A percentile compares a stretch with the other conserved stretches of the same genome.
Conservation (phyloP, 495 filamentous ascomycete species). For the Cercophora samala region DNA sequence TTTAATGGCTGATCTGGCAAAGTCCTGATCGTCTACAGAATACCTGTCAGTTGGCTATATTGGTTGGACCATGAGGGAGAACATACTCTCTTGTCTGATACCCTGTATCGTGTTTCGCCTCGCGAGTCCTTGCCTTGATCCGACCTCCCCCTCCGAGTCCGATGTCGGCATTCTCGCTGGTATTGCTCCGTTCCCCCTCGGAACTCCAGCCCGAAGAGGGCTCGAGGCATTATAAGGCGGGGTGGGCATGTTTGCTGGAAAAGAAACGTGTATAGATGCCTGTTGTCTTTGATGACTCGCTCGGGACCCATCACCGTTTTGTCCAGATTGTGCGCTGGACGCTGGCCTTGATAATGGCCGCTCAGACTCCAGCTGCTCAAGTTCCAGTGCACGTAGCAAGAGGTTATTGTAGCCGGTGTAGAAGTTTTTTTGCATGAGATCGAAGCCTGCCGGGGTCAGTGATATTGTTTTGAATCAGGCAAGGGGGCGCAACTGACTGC, state of each 20-base stretch:
- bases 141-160: not conserved
- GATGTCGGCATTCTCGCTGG: not conserved
- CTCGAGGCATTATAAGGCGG: not conserved
- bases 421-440: constrained; percentile 28
- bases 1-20: constrained; percentile 5
- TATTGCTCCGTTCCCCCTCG: not conserved
- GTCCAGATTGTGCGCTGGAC: not conserved
- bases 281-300: constrained; percentile 7
- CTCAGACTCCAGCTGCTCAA: constrained; percentile 26
- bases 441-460: constrained; percentile 16
- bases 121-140: not conserved
- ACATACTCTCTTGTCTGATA: constrained; percentile 19
- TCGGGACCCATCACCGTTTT: not conserved
- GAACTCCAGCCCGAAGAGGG: not conserved
- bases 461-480: no score
- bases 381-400: constrained; percentile 27
- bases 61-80: not conserved
- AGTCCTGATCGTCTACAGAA: not conserved
- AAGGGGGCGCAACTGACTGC: constrained; percentile 16
- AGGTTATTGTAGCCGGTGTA: constrained; percentile 34
- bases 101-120: constrained; percentile 23
- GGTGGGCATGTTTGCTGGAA: constrained; percentile 6
- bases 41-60: not conserved
- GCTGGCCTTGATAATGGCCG: not conserved
- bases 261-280: constrained; percentile 6